phyloP scores from a whole-genome alignment of 2,329 filamentous ascomycete genomes.

The Aspergillus cejpii region DNA sequence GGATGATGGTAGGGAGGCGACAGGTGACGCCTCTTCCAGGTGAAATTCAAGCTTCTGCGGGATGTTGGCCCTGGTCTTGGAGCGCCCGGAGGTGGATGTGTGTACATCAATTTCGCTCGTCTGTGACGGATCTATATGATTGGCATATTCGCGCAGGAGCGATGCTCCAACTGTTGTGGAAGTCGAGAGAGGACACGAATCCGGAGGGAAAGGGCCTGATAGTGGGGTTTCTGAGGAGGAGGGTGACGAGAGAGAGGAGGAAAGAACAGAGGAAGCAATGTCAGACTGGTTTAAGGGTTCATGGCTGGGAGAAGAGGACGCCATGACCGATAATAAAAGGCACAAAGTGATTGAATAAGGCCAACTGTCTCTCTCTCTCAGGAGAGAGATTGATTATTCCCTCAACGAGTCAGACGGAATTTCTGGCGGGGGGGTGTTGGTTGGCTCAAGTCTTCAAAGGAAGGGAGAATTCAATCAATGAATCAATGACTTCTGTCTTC shows the following conservation, averaged over 20 bases:
- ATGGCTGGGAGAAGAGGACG: conserved; percentile 14
- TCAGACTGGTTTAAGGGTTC: conserved; percentile 12
- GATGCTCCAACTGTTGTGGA: conserved; percentile 32
- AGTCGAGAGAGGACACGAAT: conserved; percentile 15
- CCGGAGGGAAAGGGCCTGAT: conserved; percentile 13
- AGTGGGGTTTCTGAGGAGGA: conserved; percentile 16
- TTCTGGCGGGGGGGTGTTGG: background rate
- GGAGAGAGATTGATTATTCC: conserved; percentile 1
- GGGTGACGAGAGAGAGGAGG: conserved; percentile 17
- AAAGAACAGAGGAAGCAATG: conserved; percentile 12
- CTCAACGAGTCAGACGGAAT: background rate
- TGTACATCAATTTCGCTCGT: conserved; percentile 28
- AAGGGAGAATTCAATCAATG: too few relatives aligned
- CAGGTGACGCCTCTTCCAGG: conserved; percentile 21
- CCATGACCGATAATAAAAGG: conserved; percentile 11
- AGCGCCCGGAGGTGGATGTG: conserved; percentile 15
- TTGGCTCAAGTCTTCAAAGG: too few relatives aligned
- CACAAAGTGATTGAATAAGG: background rate
- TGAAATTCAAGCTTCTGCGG: conserved; percentile 16
- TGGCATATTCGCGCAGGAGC: conserved; percentile 40
- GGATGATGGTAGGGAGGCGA: conserved; percentile 24
- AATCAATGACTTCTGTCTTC: too few relatives aligned
- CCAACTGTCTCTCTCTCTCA: background rate
- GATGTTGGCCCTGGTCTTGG: conserved; percentile 16
- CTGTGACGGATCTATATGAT: conserved; percentile 40